Evolutionary conservation across 352 stramenopile genomes (phyloP).

Genomic region (Pythium grandisporangium): DNA sequence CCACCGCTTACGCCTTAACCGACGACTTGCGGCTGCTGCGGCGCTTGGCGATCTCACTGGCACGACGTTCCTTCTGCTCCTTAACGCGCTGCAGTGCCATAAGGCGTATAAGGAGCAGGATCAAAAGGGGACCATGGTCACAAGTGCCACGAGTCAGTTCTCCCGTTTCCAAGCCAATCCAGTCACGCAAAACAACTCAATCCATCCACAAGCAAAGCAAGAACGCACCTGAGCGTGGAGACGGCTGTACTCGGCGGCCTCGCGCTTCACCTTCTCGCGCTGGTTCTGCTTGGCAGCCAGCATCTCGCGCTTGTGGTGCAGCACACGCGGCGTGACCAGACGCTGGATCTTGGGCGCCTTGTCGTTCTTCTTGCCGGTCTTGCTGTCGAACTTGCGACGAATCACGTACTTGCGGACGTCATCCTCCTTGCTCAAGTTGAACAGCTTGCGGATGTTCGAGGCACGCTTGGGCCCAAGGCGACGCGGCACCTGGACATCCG

Average conservation of each 20-base stretch:
- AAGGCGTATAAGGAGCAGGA: slow-evolving; percentile 90
- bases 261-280: slow-evolving; percentile 88
- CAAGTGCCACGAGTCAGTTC: slow-evolving; percentile 33
- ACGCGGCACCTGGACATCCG: slow-evolving; percentile 93
- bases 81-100: slow-evolving; percentile 96
- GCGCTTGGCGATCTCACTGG: slow-evolving; percentile 97
- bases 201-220: neutral
- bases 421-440: slow-evolving; percentile 99
- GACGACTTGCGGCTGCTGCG: slow-evolving; percentile 95
- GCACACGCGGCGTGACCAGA: slow-evolving; percentile 95
- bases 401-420: slow-evolving; percentile 99
- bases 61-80: slow-evolving; percentile 96
- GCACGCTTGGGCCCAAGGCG: slow-evolving; percentile 98
- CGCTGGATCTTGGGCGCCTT: slow-evolving; percentile 99
- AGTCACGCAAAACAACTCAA: slow-evolving; percentile 1
- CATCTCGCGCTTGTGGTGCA: slow-evolving; percentile 95
- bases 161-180: neutral
- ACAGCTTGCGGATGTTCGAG: slow-evolving; percentile 99
- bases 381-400: slow-evolving; percentile 97
- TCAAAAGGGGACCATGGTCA: slow-evolving; percentile 23
- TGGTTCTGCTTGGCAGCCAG: slow-evolving; percentile 78
- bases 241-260: slow-evolving; percentile 97
- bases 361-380: slow-evolving; percentile 97
- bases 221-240: slow-evolving; percentile 88
- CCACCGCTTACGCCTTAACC: slow-evolving; percentile 78